A percentile compares a stretch with the other conserved stretches of the same genome.
phyloP scores from a whole-genome alignment of 2,329 filamentous ascomycete genomes.

The Gyromitra esculenta region DNA sequence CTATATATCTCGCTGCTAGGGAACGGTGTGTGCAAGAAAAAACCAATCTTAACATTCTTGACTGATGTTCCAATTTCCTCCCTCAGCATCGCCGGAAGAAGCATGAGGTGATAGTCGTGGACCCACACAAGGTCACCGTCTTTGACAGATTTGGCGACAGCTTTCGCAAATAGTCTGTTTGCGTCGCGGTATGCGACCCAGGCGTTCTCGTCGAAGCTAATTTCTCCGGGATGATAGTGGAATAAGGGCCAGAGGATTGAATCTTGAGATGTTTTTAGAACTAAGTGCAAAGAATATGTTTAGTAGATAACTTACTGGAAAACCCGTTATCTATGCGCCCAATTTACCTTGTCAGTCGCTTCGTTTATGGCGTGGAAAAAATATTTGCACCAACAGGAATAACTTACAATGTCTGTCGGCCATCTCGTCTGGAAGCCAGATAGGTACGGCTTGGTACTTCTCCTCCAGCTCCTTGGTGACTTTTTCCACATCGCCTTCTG shows the following conservation, averaged over 20 bases:
- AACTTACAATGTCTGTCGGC: constrained; percentile 79
- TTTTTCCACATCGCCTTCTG: constrained; percentile 78
- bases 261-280: constrained; percentile 66
- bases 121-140: constrained; percentile 98
- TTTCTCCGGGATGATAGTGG: constrained; percentile 98
- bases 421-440: constrained; percentile 92
- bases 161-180: constrained; percentile 89
- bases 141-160: constrained; percentile 84
- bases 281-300: background rate
- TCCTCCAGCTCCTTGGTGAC: constrained; percentile 83
- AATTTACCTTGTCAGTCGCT: background rate
- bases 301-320: constrained; percentile 73
- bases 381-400: background rate
- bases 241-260: constrained; percentile 98
- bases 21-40: constrained; percentile 97
- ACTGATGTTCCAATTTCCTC: constrained; percentile 77
- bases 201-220: constrained; percentile 93
- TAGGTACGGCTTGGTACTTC: constrained; percentile 87
- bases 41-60: constrained; percentile 96
- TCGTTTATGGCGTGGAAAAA: background rate
- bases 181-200: constrained; percentile 95
- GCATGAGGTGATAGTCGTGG: constrained; percentile 98
- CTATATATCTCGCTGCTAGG: constrained; percentile 97
- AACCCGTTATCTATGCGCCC: constrained; percentile 79
- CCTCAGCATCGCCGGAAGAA: constrained; percentile 92